Percentiles rank a stretch among this genome's conserved stretches.
Conservation (phyloP, 2,329 filamentous ascomycete genomes). For the Penicillium sclerotiorum region DNA sequence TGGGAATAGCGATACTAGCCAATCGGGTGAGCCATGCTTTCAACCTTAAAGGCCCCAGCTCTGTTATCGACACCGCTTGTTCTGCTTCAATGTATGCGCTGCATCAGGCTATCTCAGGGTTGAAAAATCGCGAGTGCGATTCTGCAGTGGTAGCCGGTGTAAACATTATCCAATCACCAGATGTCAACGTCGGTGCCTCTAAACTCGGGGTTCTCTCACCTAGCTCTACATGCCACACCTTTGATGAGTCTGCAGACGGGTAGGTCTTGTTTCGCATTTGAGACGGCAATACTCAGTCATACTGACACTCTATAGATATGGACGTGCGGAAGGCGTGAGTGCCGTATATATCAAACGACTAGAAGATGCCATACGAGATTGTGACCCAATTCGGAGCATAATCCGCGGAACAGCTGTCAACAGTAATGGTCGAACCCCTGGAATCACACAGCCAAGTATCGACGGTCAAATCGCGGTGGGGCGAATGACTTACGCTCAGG, state of each 20-base stretch:
- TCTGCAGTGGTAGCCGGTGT: not conserved
- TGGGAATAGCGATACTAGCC: constrained; percentile 10
- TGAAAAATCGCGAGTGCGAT: constrained; percentile 23
- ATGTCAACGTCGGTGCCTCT: constrained; percentile 25
- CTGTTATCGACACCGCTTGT: constrained; percentile 39
- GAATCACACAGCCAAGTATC: not conserved
- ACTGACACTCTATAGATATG: constrained; percentile 15
- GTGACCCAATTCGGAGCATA: constrained; percentile 19
- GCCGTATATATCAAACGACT: constrained; percentile 39
- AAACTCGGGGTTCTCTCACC: constrained; percentile 40
- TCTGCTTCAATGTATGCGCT: constrained; percentile 44
- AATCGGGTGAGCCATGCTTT: constrained; percentile 40
- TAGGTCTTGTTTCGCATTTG: constrained; percentile 11
- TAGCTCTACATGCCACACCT: constrained; percentile 37
- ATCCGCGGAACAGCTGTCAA: constrained; percentile 22
- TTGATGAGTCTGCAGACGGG: constrained; percentile 37
- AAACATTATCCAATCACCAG: constrained; percentile 25
- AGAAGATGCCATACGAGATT: constrained; percentile 27
- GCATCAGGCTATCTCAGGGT: constrained; percentile 38
- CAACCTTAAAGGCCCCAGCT: constrained; percentile 38
- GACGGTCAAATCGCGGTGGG: not conserved
- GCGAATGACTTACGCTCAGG: not conserved
- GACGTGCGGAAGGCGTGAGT: constrained; percentile 35
- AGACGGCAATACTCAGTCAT: no score
- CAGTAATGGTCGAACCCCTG: not conserved